These are phyloP conservation scores for Penicillium olsonii DNA, from an alignment of 2,329 filamentous ascomycete species.

Conservation along the genomic window DNA sequence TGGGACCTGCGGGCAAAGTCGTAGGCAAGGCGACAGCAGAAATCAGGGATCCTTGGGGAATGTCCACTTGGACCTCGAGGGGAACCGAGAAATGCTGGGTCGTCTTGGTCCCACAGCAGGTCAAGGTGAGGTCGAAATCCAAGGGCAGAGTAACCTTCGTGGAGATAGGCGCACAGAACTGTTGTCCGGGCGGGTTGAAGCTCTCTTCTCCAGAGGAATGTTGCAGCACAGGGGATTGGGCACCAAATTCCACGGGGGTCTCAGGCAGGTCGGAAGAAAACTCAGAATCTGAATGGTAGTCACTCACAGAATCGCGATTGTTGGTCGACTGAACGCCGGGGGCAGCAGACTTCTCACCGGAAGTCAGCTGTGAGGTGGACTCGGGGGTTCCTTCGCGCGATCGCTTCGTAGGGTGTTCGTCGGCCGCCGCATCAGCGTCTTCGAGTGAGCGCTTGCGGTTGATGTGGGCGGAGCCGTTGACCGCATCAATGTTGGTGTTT, in stretches of 20 bases:
- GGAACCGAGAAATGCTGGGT: background rate
- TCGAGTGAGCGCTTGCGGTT: conserved; percentile 39
- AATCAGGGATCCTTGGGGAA: background rate
- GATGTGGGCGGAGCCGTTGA: conserved; percentile 11
- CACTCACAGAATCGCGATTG: conserved; percentile 3
- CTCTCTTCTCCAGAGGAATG: background rate
- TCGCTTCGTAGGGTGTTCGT: conserved; percentile 41
- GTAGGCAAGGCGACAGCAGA: background rate
- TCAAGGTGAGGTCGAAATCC: background rate
- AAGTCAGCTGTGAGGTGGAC: background rate
- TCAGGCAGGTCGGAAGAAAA: background rate
- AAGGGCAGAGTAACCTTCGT: background rate
- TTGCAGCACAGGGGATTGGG: background rate
- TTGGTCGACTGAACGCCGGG: background rate
- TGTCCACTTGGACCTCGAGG: background rate
- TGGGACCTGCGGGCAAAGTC: background rate
- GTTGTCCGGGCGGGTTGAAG: background rate
- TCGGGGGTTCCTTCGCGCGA: conserved; percentile 45
- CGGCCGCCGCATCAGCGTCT: conserved; percentile 28
- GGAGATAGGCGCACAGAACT: background rate
- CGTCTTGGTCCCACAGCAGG: background rate
- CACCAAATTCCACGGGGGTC: background rate
- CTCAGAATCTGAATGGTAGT: background rate
- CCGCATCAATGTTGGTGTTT: conserved; percentile 59
- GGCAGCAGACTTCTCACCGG: conserved; percentile 13